A percentile compares a stretch with the other conserved stretches of the same genome.
These are phyloP conservation scores for Reticulascus tulasneorum DNA, from an alignment of 2,329 filamentous ascomycete species.

Conservation along the genomic window DNA sequence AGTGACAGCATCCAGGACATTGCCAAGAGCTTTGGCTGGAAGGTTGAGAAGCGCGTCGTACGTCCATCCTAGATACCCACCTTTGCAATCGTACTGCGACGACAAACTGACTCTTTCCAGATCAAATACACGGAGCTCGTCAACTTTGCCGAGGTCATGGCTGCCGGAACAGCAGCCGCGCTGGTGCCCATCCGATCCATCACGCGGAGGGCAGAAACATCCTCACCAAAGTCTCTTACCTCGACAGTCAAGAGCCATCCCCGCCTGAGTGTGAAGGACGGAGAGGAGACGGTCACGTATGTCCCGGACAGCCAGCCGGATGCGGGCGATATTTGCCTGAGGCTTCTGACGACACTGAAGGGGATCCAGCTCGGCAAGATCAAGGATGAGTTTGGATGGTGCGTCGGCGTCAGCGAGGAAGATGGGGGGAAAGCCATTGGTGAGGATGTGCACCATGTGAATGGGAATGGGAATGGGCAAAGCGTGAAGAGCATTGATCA, in stretches of 20 bases:
- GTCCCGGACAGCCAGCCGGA: constrained; percentile 56
- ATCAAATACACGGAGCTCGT: constrained; percentile 60
- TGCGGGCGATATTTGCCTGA: constrained; percentile 67
- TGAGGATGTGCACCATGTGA: constrained; percentile 12
- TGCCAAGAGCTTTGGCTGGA: constrained; percentile 75
- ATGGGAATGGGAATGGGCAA: constrained; percentile 15
- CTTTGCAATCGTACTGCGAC: background rate
- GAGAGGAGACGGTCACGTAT: constrained; percentile 51
- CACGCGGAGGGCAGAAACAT: constrained; percentile 54
- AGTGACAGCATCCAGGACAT: constrained; percentile 75
- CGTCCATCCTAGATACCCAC: too few species aligned
- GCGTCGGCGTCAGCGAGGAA: constrained; percentile 39
- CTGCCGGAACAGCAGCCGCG: constrained; percentile 85
- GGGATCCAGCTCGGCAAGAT: constrained; percentile 81
- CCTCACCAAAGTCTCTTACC: constrained; percentile 36
- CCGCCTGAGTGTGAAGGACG: constrained; percentile 29
- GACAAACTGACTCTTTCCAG: constrained; percentile 27
- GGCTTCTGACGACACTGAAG: constrained; percentile 72
- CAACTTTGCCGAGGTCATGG: constrained; percentile 70
- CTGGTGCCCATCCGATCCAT: constrained; percentile 91
- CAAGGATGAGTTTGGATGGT: constrained; percentile 75
- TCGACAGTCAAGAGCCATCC: constrained; percentile 29
- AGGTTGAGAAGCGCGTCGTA: constrained; percentile 70
- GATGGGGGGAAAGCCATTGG: constrained; percentile 38
- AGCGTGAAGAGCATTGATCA: constrained; percentile 26